Conservation (phyloP, 768 basidiomycete species). For the Clitopilus hobsonii region DNA sequence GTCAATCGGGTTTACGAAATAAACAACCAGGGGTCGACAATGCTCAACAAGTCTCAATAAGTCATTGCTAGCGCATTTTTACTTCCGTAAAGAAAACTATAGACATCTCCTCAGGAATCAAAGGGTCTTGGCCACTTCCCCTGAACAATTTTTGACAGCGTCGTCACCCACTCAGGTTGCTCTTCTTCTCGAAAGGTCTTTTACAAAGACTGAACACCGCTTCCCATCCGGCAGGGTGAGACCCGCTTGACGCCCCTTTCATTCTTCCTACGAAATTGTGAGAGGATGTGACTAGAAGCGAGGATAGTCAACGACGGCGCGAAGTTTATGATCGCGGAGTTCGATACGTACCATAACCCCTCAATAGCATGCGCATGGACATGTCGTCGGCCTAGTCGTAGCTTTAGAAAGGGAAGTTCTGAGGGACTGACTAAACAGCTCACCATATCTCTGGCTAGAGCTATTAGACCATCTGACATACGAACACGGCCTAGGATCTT, state of each 20-base stretch:
- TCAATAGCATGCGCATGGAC: constrained; percentile 32
- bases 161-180: too few species aligned
- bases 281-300: constrained; percentile 33
- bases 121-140: too few species aligned
- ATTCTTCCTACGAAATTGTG: constrained; percentile 50
- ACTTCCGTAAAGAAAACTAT: too few species aligned
- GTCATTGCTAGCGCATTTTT: not conserved
- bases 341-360: constrained; percentile 41
- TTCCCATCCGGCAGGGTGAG: constrained; percentile 39
- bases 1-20: not conserved
- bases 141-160: too few species aligned
- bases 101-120: too few species aligned
- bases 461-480: constrained; percentile 53
- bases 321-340: not conserved
- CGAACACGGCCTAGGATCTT: constrained; percentile 55
- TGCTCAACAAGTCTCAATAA: too few species aligned
- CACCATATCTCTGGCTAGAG: constrained; percentile 49
- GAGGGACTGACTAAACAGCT: constrained; percentile 13
- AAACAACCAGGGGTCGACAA: not conserved
- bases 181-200: constrained; percentile 8
- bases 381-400: constrained; percentile 18
- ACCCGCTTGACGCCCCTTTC: constrained; percentile 26
- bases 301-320: constrained; percentile 6
- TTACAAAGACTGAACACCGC: constrained; percentile 50
- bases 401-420: not conserved